These are phyloP conservation scores for Rhododendron ovatum DNA, from an alignment of 148 eudicot genomes.

Conservation along the genomic window DNA sequence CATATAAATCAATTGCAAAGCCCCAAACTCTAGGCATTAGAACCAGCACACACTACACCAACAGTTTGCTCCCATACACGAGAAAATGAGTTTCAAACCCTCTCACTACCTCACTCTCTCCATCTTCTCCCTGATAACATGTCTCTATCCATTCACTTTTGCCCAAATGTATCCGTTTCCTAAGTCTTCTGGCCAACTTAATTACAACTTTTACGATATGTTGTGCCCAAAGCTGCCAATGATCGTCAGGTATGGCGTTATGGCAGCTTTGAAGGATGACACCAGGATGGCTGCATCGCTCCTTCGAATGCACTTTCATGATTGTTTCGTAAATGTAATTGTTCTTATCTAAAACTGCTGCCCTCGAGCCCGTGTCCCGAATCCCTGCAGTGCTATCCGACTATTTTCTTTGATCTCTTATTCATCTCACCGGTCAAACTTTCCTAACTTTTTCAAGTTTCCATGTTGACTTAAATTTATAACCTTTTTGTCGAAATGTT, in stretches of 20 bases:
- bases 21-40: background rate
- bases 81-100: slow-evolving; percentile 14
- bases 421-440: background rate
- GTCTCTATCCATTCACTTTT: background rate
- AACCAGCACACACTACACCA: background rate
- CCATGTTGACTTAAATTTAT: background rate
- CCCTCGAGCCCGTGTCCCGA: background rate
- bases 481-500: background rate
- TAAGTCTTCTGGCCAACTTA: slow-evolving; percentile 20
- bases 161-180: background rate
- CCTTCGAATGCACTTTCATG: slow-evolving; percentile 54
- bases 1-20: slow-evolving; percentile 18
- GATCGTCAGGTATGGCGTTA: slow-evolving; percentile 37
- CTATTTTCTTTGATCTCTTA: background rate
- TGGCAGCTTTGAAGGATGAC: slow-evolving; percentile 39
- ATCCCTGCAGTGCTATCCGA: background rate
- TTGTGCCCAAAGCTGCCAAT: slow-evolving; percentile 37
- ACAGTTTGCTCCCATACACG: background rate
- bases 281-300: slow-evolving; percentile 54
- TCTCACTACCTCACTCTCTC: background rate
- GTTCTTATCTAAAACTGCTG: background rate
- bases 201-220: slow-evolving; percentile 31
- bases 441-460: background rate
- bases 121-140: slow-evolving; percentile 4
- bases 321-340: slow-evolving; percentile 51